Conservation (phyloP, 352 stramenopile genomes). For the Paralagenidium karlingii region DNA sequence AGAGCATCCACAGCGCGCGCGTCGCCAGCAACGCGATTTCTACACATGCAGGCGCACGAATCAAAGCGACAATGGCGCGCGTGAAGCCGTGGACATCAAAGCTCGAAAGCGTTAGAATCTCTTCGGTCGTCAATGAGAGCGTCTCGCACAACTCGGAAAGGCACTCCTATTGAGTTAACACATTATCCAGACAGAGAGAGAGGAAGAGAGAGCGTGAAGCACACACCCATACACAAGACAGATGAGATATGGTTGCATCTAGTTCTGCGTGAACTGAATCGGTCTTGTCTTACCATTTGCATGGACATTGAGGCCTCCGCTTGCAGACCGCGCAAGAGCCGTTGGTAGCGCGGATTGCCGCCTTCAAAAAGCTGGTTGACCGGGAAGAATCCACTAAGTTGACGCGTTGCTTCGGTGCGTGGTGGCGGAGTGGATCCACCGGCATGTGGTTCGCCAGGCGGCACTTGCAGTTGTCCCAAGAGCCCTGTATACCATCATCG, state of each 20-base stretch:
- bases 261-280: too few species aligned
- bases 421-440: too few species aligned
- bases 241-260: too few species aligned
- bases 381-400: slow-evolving; percentile 20
- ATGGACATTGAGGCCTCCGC: slow-evolving; percentile 14
- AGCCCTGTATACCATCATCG: background rate
- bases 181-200: background rate
- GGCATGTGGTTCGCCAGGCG: too few species aligned
- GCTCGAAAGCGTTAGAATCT: slow-evolving; percentile 42
- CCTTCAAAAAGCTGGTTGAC: slow-evolving; percentile 37
- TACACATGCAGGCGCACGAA: slow-evolving; percentile 29
- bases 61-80: slow-evolving; percentile 20
- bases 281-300: slow-evolving; percentile 26
- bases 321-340: slow-evolving; percentile 24
- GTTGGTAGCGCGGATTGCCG: slow-evolving; percentile 22
- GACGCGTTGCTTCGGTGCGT: background rate
- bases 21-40: slow-evolving; percentile 47
- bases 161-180: slow-evolving; percentile 10
- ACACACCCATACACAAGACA: background rate
- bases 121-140: slow-evolving; percentile 57
- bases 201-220: background rate
- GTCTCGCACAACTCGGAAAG: slow-evolving; percentile 52
- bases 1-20: slow-evolving; percentile 31
- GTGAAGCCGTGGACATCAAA: slow-evolving; percentile 54
- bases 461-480: slow-evolving; percentile 11